Conservation (phyloP, 768 basidiomycete species). For the Kwoniella dejecticola region DNA sequence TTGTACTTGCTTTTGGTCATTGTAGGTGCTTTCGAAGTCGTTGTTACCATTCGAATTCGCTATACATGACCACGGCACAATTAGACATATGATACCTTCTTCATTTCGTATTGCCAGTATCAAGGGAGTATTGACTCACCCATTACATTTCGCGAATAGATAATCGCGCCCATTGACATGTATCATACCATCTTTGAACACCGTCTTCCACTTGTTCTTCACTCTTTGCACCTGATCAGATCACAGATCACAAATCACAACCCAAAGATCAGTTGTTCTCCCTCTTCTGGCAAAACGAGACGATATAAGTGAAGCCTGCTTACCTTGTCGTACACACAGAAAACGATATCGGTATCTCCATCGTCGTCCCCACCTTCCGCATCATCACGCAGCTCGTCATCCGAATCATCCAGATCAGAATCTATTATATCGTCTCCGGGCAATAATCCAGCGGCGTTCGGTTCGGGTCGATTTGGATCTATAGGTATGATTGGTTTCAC, state of each 20-base stretch:
- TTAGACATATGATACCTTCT: too few relatives aligned
- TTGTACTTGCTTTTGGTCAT: not conserved
- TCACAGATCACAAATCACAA: not conserved
- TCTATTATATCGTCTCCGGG: slow-evolving; percentile 78
- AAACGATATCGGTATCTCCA: slow-evolving; percentile 87
- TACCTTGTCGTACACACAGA: slow-evolving; percentile 98
- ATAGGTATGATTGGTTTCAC: slow-evolving; percentile 11
- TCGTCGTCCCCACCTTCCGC: slow-evolving; percentile 64
- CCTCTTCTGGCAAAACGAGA: not conserved
- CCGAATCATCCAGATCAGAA: slow-evolving; percentile 91
- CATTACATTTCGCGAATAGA: slow-evolving; percentile 93
- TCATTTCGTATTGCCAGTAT: too few relatives aligned
- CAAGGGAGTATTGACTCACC: slow-evolving; percentile 65
- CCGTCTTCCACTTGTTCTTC: slow-evolving; percentile 99
- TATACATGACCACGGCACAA: slow-evolving; percentile 5
- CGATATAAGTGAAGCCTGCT: slow-evolving; percentile 24
- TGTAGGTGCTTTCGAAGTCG: too few relatives aligned
- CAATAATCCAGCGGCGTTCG: slow-evolving; percentile 55
- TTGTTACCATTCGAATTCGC: slow-evolving; percentile 50
- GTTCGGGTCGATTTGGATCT: slow-evolving; percentile 31
- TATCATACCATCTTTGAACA: slow-evolving; percentile 96
- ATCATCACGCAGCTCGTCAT: slow-evolving; percentile 76
- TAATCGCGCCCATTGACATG: slow-evolving; percentile 97
- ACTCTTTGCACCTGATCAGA: slow-evolving; percentile 83
- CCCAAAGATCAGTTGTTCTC: not conserved